Evolutionary conservation across 148 eudicot genomes (phyloP), one percentile per base, ranked within the genome.

Genomic region (Suaeda aralocaspica): DNA sequence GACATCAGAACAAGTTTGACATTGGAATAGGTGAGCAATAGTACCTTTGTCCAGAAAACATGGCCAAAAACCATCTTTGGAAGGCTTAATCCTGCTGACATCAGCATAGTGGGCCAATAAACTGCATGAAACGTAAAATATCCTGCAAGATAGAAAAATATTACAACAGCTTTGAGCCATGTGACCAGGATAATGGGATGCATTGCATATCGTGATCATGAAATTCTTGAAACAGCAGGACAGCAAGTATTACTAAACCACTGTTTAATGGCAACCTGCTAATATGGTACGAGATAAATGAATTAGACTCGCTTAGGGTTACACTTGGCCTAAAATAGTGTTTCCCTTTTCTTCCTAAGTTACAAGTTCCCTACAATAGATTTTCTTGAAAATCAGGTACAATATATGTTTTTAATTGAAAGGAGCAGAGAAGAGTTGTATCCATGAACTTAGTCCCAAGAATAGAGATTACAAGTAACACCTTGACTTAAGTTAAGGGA

Each of bases 41-140:
- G 49, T 85, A 95, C 99, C 99, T 95, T 95, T 42, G 99, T 95
- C 84, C 91, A 86, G 80, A 95, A 95, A 58, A 97, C 99, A 88
- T 95, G 99, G 72, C 99, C 97, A 80, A 91, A 95, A 29, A 95
- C 99, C 85, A 61, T 95, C 81, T 85, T 85, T 18, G 99, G 99
- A 67, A 86, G 88, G 73, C 77, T 76, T 59, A 89, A 45, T 76
- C 97, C 96, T 22, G 97, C 99, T 31, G 99, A 92, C 97, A 95
- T 95, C 69, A 95, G 80, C 99, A 95, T 91, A 64, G 99, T 97
- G 55, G 99, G 97, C 99, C 99, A 95, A 79, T 95, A 95, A 71
- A 95, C 96, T 70, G 99, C 97, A 84, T 95, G 99, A 79, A 95
- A 33, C 99, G 96, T 64, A 95, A 84, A 42, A 95, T 95, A 77